A percentile compares a stretch with the other conserved stretches of the same genome.
Conservation (phyloP, 2,329 filamentous ascomycete species). For the Macrophomina phaseolina region DNA sequence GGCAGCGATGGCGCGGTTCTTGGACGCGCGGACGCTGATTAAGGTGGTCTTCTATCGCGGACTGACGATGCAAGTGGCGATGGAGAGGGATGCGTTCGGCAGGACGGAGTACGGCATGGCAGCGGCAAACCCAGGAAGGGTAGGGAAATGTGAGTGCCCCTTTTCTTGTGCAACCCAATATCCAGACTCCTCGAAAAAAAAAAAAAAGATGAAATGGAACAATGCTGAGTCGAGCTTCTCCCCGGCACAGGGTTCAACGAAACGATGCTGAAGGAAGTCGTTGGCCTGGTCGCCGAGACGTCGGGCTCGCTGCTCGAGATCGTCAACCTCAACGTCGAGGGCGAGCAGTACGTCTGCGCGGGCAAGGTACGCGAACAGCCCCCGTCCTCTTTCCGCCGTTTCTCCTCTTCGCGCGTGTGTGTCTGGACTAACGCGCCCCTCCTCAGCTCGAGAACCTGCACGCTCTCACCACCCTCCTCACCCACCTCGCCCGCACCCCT, state of each 20-base stretch:
- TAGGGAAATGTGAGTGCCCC: background rate
- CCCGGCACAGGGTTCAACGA: background rate
- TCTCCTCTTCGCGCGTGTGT: background rate
- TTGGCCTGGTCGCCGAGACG: background rate
- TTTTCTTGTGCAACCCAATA: background rate
- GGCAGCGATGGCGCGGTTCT: slow-evolving; percentile 29
- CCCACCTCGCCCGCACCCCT: background rate
- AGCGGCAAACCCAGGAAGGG: background rate
- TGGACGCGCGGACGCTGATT: slow-evolving; percentile 32
- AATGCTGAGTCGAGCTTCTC: no score
- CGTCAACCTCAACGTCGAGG: slow-evolving; percentile 23
- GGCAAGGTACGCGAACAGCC: background rate
- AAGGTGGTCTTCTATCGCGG: slow-evolving; percentile 24
- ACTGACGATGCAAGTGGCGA: slow-evolving; percentile 1
- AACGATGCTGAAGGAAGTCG: background rate
- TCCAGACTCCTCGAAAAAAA: no score
- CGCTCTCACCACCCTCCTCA: background rate
- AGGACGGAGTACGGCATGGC: background rate
- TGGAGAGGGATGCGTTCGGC: background rate
- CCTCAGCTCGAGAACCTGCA: background rate
- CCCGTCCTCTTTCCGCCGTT: background rate
- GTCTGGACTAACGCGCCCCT: background rate
- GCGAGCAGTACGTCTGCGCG: slow-evolving; percentile 25
- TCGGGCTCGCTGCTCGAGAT: slow-evolving; percentile 1
- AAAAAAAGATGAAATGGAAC: no score